These are phyloP conservation scores for Russula sp. DNA, from an alignment of 768 basidiomycete genomes.

Conservation along the genomic window DNA sequence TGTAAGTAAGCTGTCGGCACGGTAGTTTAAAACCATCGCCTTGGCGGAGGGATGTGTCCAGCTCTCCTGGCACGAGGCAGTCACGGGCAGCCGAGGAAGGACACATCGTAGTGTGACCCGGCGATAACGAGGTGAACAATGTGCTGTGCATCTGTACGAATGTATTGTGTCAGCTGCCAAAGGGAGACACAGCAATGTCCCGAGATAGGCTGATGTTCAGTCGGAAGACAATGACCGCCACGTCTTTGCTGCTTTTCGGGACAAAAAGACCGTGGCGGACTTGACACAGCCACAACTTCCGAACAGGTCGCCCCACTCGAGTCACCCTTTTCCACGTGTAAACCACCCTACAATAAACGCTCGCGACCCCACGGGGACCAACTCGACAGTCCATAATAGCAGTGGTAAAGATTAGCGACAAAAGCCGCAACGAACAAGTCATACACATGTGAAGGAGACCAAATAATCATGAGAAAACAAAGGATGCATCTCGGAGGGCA, in stretches of 20 bases:
- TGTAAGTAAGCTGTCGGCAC: not conserved
- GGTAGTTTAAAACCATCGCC: conserved; percentile 16
- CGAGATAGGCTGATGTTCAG: not conserved
- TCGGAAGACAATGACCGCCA: not conserved
- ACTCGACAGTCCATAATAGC: not conserved
- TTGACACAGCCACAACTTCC: conserved; percentile 5
- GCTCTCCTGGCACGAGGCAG: conserved; percentile 19
- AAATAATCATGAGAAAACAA: conserved; percentile 22
- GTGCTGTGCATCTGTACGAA: not conserved
- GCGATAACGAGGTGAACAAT: conserved; percentile 7
- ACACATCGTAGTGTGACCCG: not conserved
- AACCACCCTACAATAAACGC: not conserved
- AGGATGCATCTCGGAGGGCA: not conserved
- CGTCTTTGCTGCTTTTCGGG: not conserved
- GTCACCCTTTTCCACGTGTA: not conserved
- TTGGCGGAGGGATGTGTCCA: conserved; percentile 3
- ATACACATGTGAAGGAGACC: conserved; percentile 23
- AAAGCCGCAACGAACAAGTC: conserved; percentile 7
- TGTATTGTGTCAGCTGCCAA: not conserved
- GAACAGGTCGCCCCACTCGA: not conserved
- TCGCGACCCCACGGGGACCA: not conserved
- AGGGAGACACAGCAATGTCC: too few relatives aligned
- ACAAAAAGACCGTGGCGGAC: not conserved
- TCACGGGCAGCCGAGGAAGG: not conserved
- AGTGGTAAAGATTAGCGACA: not conserved